Evolutionary conservation across 2,329 filamentous ascomycete genomes (phyloP), one percentile per base, ranked within the genome.

Genomic region (Fusarium virguliforme): DNA sequence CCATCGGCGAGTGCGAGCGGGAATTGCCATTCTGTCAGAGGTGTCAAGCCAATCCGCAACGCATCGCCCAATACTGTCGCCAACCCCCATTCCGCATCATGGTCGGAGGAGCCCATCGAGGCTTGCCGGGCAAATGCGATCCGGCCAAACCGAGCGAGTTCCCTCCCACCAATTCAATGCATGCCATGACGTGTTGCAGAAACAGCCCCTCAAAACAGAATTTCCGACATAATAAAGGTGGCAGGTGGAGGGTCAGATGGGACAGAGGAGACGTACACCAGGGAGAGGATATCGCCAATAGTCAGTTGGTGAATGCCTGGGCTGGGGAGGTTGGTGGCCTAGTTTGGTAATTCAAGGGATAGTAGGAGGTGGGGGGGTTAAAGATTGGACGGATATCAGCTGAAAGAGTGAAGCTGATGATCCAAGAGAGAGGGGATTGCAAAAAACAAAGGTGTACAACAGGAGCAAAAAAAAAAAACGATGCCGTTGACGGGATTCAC

Each of bases 381-480:
- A 77, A 75, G 77, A 83, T 78, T 77, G 82, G 79, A 83, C 79
- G 79, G 79, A 77, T 75, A 70, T 75, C 77, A 79, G 79, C 80
- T 82, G 72, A 83, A 80, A 79, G 82, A 83, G 78, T 83, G 82
- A 83, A 83, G 81, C 80, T 77, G 80, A 79, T 71, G 74, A 77
- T 79, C 76, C 73, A 73, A 46, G 26, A 15, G 41, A 74, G 70
- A 79, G 80, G 62, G 26, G 62, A 63, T 50, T 40, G 43, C 60
- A 63, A 63, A 46, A 77, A 75, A 46, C 41, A 77, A 64, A 66
- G 66, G 67, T 74, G 69, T 74, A 46, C 41, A 46, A 70, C 67
- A 65, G 62, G 62, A 74, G 73, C 72, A 46, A 73, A 72, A 18
- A 18, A 18, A 18, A 18, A 18, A 67, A 73, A 68, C 63, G 64